Evolutionary conservation across 108 stramenopile genomes (phyloP).

Genomic region (Nitzschia sp.): DNA sequence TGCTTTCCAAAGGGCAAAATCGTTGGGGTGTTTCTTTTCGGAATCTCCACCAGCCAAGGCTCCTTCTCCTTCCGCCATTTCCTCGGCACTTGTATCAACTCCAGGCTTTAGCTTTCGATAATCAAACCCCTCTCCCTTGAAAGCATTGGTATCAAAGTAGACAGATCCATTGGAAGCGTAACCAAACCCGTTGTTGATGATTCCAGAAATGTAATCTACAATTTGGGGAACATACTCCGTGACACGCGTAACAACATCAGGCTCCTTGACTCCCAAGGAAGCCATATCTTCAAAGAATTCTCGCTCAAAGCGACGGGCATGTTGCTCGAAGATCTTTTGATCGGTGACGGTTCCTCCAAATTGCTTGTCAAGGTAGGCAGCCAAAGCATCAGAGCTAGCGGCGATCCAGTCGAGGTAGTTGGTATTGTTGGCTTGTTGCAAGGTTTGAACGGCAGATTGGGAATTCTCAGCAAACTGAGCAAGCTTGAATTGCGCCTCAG

Average conservation of each 20-base stretch:
- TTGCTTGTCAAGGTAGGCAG: conserved; percentile 68
- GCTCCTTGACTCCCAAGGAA: conserved; percentile 77
- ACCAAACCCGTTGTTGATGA: conserved; percentile 88
- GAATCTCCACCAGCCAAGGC: conserved; percentile 55
- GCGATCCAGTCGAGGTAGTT: conserved; percentile 39
- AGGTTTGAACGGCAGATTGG: conserved; percentile 43
- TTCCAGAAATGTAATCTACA: conserved; percentile 82
- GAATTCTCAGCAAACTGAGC: conserved; percentile 50
- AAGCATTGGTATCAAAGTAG: conserved; percentile 88
- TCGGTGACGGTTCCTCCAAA: conserved; percentile 69
- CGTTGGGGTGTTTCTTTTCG: conserved; percentile 83
- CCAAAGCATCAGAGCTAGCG: conserved; percentile 61
- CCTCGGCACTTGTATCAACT: conserved; percentile 71
- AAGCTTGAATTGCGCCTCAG: conserved; percentile 54
- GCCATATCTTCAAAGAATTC: conserved; percentile 98
- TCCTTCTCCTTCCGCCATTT: conserved; percentile 96
- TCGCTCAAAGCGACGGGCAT: conserved; percentile 85
- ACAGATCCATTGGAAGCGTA: conserved; percentile 95
- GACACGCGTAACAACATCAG: conserved; percentile 92
- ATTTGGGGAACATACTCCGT: conserved; percentile 95
- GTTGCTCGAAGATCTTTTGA: conserved; percentile 67
- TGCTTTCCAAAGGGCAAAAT: conserved; percentile 99
- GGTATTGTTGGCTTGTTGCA: conserved; percentile 25
- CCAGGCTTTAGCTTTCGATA: conserved; percentile 71
- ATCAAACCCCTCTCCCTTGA: conserved; percentile 64